Evolutionary conservation across 768 basidiomycete genomes (phyloP).

Genomic region (Phlebiopsis flavidoalba): DNA sequence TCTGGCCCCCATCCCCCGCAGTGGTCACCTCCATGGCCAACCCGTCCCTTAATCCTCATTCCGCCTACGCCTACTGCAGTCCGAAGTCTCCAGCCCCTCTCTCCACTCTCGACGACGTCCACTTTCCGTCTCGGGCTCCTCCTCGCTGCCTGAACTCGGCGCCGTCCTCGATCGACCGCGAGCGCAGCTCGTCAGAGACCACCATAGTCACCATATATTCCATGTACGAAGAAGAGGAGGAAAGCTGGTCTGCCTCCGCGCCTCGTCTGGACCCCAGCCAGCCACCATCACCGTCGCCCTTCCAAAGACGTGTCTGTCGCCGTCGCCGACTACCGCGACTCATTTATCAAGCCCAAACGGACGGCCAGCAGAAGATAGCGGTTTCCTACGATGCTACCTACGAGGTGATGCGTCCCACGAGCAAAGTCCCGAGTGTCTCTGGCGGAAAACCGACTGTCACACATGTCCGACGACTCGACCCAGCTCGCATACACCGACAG

Average conservation of each 20-base stretch:
- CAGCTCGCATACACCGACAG: constrained; percentile 23
- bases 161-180: constrained; percentile 31
- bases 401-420: constrained; percentile 19
- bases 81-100: constrained; percentile 13
- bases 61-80: constrained; percentile 19
- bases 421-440: constrained; percentile 18
- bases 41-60: constrained; percentile 22
- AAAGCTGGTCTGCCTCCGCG: constrained; percentile 41
- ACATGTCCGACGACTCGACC: constrained; percentile 23
- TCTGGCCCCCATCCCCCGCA: constrained; percentile 3
- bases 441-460: constrained; percentile 19
- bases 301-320: constrained; percentile 29
- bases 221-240: constrained; percentile 70
- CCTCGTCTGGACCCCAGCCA: constrained; percentile 19
- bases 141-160: constrained; percentile 34
- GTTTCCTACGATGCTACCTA: constrained; percentile 26
- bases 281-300: constrained; percentile 23
- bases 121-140: constrained; percentile 28
- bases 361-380: constrained; percentile 22
- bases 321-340: constrained; percentile 29
- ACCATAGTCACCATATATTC: constrained; percentile 83
- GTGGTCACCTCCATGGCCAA: constrained; percentile 18
- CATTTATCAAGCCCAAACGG: constrained; percentile 25
- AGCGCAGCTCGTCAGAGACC: constrained; percentile 61
- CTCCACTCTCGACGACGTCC: constrained; percentile 25